A percentile compares a stretch with the other conserved stretches of the same genome.
phyloP scores from a whole-genome alignment of 345 rosid genomes.

The Geranium brycei region DNA sequence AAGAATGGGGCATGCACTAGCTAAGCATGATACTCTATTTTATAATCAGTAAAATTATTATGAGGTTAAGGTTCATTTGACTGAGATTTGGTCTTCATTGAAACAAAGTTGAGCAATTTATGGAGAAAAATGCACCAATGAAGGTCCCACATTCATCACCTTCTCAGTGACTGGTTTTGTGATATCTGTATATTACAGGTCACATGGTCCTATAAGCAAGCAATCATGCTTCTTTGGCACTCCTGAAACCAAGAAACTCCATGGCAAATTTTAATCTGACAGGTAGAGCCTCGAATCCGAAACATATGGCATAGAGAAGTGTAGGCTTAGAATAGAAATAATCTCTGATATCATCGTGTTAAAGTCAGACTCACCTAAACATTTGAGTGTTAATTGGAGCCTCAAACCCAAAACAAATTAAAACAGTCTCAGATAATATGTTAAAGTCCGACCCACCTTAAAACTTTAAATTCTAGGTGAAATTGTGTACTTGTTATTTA shows the following conservation, averaged over 20 bases:
- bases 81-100: conserved; percentile 11
- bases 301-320: too few relatives aligned
- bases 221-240: not conserved
- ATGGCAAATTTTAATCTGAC: too few relatives aligned
- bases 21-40: not conserved
- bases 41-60: not conserved
- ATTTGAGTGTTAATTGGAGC: too few relatives aligned
- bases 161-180: not conserved
- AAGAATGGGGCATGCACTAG: not conserved
- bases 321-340: too few relatives aligned
- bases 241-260: not conserved
- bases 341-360: too few relatives aligned
- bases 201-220: not conserved
- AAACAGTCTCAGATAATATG: too few relatives aligned
- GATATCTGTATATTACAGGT: not conserved
- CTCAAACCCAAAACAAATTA: too few relatives aligned
- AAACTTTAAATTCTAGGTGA: too few relatives aligned
- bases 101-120: not conserved
- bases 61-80: conserved; percentile 11
- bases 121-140: not conserved
- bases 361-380: too few relatives aligned
- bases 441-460: too few relatives aligned
- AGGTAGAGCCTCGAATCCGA: too few relatives aligned
- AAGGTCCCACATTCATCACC: not conserved
- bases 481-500: too few relatives aligned